Evolutionary conservation across 2,329 filamentous ascomycete genomes (phyloP).

Genomic region (Penicillium nordicum): DNA sequence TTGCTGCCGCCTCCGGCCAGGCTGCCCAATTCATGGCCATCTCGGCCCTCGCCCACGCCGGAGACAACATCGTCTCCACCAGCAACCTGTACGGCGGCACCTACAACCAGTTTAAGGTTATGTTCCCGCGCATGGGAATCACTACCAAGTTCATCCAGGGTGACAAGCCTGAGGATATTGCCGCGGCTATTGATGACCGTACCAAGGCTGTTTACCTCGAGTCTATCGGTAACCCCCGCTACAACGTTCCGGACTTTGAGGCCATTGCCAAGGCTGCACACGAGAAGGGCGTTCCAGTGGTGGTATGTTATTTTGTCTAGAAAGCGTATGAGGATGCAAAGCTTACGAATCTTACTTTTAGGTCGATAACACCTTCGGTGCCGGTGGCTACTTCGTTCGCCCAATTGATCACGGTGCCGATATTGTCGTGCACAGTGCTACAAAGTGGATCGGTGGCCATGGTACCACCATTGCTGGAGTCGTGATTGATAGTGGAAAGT

Average conservation of each 20-base stretch:
- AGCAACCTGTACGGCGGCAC: slow-evolving; percentile 91
- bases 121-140: slow-evolving; percentile 82
- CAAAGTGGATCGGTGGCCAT: slow-evolving; percentile 96
- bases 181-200: slow-evolving; percentile 79
- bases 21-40: slow-evolving; percentile 90
- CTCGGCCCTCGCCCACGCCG: slow-evolving; percentile 74
- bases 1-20: slow-evolving; percentile 82
- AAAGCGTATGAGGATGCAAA: neutral
- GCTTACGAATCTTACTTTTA: slow-evolving; percentile 30
- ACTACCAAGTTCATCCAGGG: slow-evolving; percentile 81
- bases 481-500: slow-evolving; percentile 83
- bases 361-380: slow-evolving; percentile 94
- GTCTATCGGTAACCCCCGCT: slow-evolving; percentile 88
- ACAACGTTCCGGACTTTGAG: slow-evolving; percentile 89
- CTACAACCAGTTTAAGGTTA: slow-evolving; percentile 95
- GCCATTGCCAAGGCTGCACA: slow-evolving; percentile 79
- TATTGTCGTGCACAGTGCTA: slow-evolving; percentile 90
- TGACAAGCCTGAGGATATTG: slow-evolving; percentile 75
- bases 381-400: slow-evolving; percentile 80
- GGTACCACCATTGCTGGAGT: slow-evolving; percentile 88
- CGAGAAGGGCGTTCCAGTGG: slow-evolving; percentile 62
- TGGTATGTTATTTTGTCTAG: slow-evolving; percentile 42
- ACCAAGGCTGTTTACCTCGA: slow-evolving; percentile 92
- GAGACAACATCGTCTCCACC: slow-evolving; percentile 91
- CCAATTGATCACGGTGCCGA: slow-evolving; percentile 90